A percentile compares a stretch with the other conserved stretches of the same genome.
Evolutionary conservation across 2,329 filamentous ascomycete species (phyloP).

Genomic region (Fusarium newnesense): DNA sequence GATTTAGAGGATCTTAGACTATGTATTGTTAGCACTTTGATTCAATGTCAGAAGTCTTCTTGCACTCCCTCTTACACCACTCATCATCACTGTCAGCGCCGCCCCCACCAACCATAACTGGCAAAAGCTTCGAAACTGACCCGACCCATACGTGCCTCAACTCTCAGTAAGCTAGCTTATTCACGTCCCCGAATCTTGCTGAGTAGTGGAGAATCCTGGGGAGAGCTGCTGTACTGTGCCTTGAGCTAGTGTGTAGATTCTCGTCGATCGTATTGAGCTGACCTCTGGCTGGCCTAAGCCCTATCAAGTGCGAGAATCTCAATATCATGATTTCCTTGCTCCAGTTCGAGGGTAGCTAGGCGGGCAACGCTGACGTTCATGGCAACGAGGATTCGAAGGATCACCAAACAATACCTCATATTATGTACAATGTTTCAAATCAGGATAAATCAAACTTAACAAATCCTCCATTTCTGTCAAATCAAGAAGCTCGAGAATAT

Average conservation of each 20-base stretch:
- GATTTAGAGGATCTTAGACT: no score
- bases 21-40: no score
- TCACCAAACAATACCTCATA: not conserved
- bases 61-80: not conserved
- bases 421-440: not conserved
- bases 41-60: no score
- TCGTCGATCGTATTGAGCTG: not conserved
- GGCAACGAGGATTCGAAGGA: not conserved
- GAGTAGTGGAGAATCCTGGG: not conserved
- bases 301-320: not conserved
- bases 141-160: not conserved
- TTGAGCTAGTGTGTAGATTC: slow-evolving; percentile 2
- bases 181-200: not conserved
- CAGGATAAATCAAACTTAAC: not conserved
- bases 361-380: not conserved
- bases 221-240: not conserved
- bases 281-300: not conserved
- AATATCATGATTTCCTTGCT: not conserved
- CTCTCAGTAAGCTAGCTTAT: slow-evolving; percentile 14
- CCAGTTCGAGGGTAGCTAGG: no score
- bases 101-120: not conserved
- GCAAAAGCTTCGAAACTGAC: not conserved
- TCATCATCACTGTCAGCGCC: not conserved
- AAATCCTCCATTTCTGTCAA: not conserved
- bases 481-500: not conserved